These are phyloP conservation scores for Magnolia sinica DNA, from an alignment of 164 flowering plant species.

Conservation along the genomic window DNA sequence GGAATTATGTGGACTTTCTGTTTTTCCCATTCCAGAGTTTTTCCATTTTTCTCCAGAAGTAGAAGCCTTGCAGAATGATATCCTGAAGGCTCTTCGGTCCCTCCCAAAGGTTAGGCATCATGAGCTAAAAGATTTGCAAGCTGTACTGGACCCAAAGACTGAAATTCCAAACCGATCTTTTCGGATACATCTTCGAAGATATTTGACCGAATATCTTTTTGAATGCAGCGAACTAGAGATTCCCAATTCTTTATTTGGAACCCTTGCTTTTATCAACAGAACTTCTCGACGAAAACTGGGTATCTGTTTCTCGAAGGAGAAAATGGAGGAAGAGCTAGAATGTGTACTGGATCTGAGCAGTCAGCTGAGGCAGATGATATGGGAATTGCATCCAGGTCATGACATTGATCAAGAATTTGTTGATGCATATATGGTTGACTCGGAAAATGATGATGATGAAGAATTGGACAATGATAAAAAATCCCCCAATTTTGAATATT, in stretches of 20 bases:
- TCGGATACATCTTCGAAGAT: slow-evolving; percentile 35
- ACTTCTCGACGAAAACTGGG: slow-evolving; percentile 16
- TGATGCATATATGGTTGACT: slow-evolving; percentile 65
- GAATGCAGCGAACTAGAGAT: slow-evolving; percentile 65
- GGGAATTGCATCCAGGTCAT: slow-evolving; percentile 39
- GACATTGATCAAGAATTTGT: slow-evolving; percentile 52
- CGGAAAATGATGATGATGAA: slow-evolving; percentile 21
- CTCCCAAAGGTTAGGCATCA: slow-evolving; percentile 30
- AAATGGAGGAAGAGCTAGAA: slow-evolving; percentile 59
- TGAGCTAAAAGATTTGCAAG: slow-evolving; percentile 38
- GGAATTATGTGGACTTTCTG: slow-evolving; percentile 22
- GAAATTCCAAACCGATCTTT: slow-evolving; percentile 28
- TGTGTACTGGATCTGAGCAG: slow-evolving; percentile 55
- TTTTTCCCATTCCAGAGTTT: slow-evolving; percentile 29
- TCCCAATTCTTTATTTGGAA: slow-evolving; percentile 42
- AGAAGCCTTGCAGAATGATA: slow-evolving; percentile 51
- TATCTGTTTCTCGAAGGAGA: slow-evolving; percentile 26
- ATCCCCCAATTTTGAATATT: background rate
- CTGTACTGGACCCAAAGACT: slow-evolving; percentile 44
- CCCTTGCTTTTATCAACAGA: slow-evolving; percentile 46
- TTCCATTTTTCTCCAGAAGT: slow-evolving; percentile 42
- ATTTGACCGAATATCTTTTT: slow-evolving; percentile 61
- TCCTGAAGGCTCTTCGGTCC: slow-evolving; percentile 54
- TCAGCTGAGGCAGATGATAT: slow-evolving; percentile 53
- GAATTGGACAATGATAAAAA: slow-evolving; percentile 4